These are phyloP conservation scores for Thermothelomyces thermophilus DNA, from an alignment of 2,329 filamentous ascomycete genomes.

Conservation along the genomic window DNA sequence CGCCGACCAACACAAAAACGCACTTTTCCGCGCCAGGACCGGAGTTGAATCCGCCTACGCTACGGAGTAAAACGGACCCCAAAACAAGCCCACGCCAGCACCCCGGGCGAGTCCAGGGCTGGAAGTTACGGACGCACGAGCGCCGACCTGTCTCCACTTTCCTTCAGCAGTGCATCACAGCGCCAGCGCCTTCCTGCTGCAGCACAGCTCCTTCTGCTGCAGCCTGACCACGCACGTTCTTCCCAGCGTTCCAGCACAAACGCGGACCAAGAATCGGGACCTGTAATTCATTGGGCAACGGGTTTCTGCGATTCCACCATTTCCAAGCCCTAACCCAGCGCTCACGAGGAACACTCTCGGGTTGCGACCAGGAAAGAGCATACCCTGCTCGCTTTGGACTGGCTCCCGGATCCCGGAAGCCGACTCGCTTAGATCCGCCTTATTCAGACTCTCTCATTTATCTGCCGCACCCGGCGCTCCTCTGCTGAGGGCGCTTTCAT, in stretches of 20 bases:
- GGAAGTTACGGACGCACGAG: constrained; percentile 21
- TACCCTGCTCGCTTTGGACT: no score
- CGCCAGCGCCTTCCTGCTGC: constrained; percentile 14
- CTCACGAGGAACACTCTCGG: not conserved
- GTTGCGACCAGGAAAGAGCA: not conserved
- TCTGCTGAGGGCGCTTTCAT: constrained; percentile 3
- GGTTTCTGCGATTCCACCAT: constrained; percentile 11
- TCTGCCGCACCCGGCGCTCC: constrained; percentile 16
- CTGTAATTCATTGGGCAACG: constrained; percentile 17
- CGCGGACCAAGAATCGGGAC: not conserved
- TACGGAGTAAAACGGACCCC: not conserved
- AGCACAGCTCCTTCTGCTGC: constrained; percentile 22
- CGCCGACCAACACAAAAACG: no score
- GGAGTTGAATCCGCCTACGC: not conserved
- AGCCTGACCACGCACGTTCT: constrained; percentile 25
- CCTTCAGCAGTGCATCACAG: constrained; percentile 22
- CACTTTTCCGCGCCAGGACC: not conserved
- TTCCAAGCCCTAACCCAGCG: not conserved
- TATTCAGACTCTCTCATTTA: constrained; percentile 19
- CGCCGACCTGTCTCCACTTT: constrained; percentile 18
- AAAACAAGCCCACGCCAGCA: not conserved
- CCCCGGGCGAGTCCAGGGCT: constrained; percentile 14
- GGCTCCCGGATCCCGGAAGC: not conserved
- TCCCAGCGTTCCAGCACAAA: not conserved
- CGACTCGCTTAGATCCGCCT: constrained; percentile 10